Percentiles rank a stretch among this genome's conserved stretches.
phyloP scores from a whole-genome alignment of 1,284 basidiomycete genomes.

The Hymenochaete sp. region DNA sequence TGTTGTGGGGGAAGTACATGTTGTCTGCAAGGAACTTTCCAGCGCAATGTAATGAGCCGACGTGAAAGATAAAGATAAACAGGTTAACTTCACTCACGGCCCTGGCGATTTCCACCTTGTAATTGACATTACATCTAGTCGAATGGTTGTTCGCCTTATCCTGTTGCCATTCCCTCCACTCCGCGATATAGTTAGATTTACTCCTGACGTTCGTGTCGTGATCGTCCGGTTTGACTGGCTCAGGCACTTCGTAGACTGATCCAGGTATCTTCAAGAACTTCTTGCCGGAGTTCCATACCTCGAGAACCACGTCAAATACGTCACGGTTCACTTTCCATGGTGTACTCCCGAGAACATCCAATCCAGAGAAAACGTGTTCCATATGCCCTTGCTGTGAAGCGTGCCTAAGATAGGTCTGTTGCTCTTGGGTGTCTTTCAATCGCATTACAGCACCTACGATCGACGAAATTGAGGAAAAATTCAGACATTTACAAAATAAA shows the following conservation, averaged over 20 bases:
- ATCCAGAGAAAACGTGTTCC: conserved; percentile 79
- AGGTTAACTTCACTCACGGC: conserved; percentile 50
- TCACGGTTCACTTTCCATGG: conserved; percentile 86
- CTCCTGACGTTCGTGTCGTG: conserved; percentile 60
- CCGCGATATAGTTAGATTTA: conserved; percentile 51
- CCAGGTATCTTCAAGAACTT: conserved; percentile 74
- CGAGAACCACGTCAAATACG: conserved; percentile 63
- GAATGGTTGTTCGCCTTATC: conserved; percentile 77
- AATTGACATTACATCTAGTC: conserved; percentile 89
- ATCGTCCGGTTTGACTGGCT: conserved; percentile 59
- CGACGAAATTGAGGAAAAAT: too few relatives aligned
- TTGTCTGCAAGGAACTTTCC: conserved; percentile 72
- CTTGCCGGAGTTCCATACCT: conserved; percentile 80
- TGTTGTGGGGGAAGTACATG: conserved; percentile 93
- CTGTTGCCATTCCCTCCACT: conserved; percentile 54
- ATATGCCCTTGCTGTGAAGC: conserved; percentile 73
- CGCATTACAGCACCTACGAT: conserved; percentile 72
- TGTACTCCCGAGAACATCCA: conserved; percentile 87
- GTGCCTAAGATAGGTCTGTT: conserved; percentile 70
- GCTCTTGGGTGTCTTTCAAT: conserved; percentile 87
- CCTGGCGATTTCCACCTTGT: conserved; percentile 94
- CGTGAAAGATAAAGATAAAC: conserved; percentile 3
- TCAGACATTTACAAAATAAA: too few relatives aligned
- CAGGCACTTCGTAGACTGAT: conserved; percentile 45
- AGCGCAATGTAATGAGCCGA: too few relatives aligned